These are phyloP conservation scores for Coemansia pectinata DNA, from an alignment of 192 early-diverging fungal genomes.

Conservation along the genomic window DNA sequence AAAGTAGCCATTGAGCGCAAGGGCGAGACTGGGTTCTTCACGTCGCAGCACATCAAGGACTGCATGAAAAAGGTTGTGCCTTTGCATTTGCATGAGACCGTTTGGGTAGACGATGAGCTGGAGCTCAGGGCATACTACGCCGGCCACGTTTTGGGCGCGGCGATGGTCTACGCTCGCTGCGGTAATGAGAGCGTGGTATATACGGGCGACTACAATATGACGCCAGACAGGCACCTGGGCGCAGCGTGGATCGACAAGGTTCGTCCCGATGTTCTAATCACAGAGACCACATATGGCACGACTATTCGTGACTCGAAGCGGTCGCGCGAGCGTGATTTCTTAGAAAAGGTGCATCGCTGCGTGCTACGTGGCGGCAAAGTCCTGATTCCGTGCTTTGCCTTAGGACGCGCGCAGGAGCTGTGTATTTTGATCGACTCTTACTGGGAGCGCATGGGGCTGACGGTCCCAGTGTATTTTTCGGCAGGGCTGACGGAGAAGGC, in stretches of 20 bases:
- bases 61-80: constrained; percentile 95
- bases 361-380: constrained; percentile 82
- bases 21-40: constrained; percentile 90
- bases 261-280: constrained; percentile 90
- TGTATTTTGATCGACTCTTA: constrained; percentile 94
- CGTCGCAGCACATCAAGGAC: constrained; percentile 81
- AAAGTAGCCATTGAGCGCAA: constrained; percentile 89
- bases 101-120: constrained; percentile 81
- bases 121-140: constrained; percentile 91
- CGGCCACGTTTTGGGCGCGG: constrained; percentile 96
- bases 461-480: constrained; percentile 93
- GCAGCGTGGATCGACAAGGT: constrained; percentile 95
- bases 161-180: constrained; percentile 85
- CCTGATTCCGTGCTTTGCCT: constrained; percentile 96
- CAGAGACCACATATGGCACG: constrained; percentile 96
- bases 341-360: constrained; percentile 83
- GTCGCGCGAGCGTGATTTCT: constrained; percentile 88
- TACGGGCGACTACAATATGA: constrained; percentile 91
- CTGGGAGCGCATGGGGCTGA: constrained; percentile 90
- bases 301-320: constrained; percentile 94
- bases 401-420: constrained; percentile 96
- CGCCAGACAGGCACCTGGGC: constrained; percentile 88
- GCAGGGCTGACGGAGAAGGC: constrained; percentile 92
- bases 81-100: constrained; percentile 81
- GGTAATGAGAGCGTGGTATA: constrained; percentile 79